Conservation (phyloP, 768 basidiomycete genomes). For the Podaxis sp. region DNA sequence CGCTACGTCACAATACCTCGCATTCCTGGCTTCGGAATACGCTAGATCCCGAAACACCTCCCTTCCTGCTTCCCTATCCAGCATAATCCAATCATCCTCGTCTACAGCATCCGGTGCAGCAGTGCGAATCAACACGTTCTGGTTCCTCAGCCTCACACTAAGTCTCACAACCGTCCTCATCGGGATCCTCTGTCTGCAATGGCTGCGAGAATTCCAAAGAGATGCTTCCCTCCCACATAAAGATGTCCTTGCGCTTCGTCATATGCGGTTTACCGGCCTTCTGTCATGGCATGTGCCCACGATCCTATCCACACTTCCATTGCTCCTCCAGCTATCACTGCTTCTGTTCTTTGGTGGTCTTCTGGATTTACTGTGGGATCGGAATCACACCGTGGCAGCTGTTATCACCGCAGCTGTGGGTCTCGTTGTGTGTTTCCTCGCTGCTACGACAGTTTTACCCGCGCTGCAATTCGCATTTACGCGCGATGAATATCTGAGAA, state of each 20-base stretch:
- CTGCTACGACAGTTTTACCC: slow-evolving; percentile 26
- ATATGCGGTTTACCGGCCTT: slow-evolving; percentile 19
- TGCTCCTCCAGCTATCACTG: slow-evolving; percentile 18
- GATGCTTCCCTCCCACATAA: slow-evolving; percentile 18
- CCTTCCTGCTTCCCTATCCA: background rate
- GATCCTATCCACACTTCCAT: slow-evolving; percentile 17
- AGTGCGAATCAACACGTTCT: slow-evolving; percentile 17
- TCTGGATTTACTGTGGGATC: slow-evolving; percentile 17
- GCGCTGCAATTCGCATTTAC: slow-evolving; percentile 28
- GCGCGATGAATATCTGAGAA: slow-evolving; percentile 24
- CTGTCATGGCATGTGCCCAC: slow-evolving; percentile 16
- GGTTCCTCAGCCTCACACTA: slow-evolving; percentile 19
- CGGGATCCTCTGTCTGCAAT: slow-evolving; percentile 20
- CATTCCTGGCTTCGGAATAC: slow-evolving; percentile 11
- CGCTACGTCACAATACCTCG: slow-evolving; percentile 27
- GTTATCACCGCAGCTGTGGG: slow-evolving; percentile 11
- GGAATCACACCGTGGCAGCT: slow-evolving; percentile 14
- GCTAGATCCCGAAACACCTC: slow-evolving; percentile 5
- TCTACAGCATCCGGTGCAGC: slow-evolving; percentile 1
- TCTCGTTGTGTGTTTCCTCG: slow-evolving; percentile 14
- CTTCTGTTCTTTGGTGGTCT: slow-evolving; percentile 19
- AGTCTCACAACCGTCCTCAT: slow-evolving; percentile 19
- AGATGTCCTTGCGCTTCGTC: slow-evolving; percentile 17
- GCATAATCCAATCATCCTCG: background rate
- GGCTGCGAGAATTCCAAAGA: slow-evolving; percentile 19